Conservation (phyloP, 2,329 filamentous ascomycete genomes). For the Sarocladiaceae sp. region DNA sequence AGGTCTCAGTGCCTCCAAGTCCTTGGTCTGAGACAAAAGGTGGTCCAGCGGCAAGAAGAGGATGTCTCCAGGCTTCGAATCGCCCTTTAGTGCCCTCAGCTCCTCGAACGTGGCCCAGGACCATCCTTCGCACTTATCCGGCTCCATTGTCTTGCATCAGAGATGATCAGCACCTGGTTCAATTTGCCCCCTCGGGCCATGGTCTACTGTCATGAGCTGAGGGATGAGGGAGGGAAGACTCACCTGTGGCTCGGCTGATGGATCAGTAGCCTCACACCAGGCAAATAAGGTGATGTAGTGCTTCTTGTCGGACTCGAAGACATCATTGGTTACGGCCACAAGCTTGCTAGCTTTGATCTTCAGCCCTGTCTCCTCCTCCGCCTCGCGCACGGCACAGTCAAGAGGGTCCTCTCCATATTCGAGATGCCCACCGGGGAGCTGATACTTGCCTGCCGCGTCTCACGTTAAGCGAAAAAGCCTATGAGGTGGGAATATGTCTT, state of each 20-base stretch:
- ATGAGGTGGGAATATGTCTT: not conserved
- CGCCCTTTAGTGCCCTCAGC: constrained; percentile 26
- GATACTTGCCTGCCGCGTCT: constrained; percentile 48
- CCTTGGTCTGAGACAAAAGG: constrained; percentile 21
- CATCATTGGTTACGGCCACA: constrained; percentile 61
- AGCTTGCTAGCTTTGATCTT: constrained; percentile 47
- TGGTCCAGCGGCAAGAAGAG: constrained; percentile 30
- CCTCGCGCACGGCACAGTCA: constrained; percentile 62
- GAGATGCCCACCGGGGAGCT: constrained; percentile 71
- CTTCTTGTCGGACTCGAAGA: constrained; percentile 55
- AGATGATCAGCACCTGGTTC: constrained; percentile 1
- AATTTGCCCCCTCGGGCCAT: not conserved
- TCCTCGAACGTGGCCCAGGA: constrained; percentile 42
- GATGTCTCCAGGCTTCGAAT: constrained; percentile 12
- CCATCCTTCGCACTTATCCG: constrained; percentile 49
- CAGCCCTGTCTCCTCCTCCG: constrained; percentile 67
- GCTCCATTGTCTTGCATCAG: constrained; percentile 34
- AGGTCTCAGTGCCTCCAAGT: constrained; percentile 17
- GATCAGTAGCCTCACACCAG: constrained; percentile 43
- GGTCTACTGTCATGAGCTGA: not conserved
- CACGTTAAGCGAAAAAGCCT: not conserved
- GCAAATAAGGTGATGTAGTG: constrained; percentile 77
- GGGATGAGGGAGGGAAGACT: constrained; percentile 17
- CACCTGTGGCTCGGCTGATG: constrained; percentile 49
- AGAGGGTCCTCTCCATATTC: constrained; percentile 63